Conservation (phyloP, 106 monocot genomes). For the Dioscorea dumetorum region DNA sequence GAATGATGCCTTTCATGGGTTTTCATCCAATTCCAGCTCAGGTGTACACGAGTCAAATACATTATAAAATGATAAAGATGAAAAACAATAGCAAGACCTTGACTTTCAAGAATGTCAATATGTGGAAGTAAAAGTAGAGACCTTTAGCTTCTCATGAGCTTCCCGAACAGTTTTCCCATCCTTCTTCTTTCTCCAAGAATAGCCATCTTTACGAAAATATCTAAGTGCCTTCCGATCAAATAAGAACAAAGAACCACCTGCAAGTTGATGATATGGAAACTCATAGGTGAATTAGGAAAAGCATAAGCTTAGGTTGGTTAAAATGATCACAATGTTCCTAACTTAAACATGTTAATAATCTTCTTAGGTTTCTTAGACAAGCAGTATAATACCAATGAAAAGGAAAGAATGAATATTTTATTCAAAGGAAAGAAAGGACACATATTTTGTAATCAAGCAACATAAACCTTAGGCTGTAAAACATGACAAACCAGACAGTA, state of each 20-base stretch:
- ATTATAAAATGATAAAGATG: not conserved
- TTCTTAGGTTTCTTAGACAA: not conserved
- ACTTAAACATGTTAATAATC: not conserved
- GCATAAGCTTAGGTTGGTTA: not conserved
- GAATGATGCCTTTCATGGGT: too few relatives aligned
- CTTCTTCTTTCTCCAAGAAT: constrained; percentile 69
- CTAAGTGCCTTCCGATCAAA: constrained; percentile 60
- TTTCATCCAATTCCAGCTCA: too few relatives aligned
- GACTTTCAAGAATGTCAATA: not conserved
- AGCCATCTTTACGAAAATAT: constrained; percentile 68
- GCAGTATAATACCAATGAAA: not conserved
- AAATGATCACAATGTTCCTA: not conserved
- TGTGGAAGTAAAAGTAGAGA: constrained; percentile 2
- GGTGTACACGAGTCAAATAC: too few relatives aligned
- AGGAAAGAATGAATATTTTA: too few relatives aligned
- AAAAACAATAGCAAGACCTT: not conserved
- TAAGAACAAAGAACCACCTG: constrained; percentile 63
- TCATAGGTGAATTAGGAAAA: not conserved
- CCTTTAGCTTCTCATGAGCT: constrained; percentile 76
- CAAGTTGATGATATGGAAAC: constrained; percentile 6
- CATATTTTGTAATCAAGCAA: not conserved
- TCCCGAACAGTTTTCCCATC: constrained; percentile 70
- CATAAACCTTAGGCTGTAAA: not conserved
- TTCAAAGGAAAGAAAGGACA: too few relatives aligned
- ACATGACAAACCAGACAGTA: not conserved